Evolutionary conservation across 1,139 yeast genomes (phyloP).

Genomic region (Taiozyma sp.): DNA sequence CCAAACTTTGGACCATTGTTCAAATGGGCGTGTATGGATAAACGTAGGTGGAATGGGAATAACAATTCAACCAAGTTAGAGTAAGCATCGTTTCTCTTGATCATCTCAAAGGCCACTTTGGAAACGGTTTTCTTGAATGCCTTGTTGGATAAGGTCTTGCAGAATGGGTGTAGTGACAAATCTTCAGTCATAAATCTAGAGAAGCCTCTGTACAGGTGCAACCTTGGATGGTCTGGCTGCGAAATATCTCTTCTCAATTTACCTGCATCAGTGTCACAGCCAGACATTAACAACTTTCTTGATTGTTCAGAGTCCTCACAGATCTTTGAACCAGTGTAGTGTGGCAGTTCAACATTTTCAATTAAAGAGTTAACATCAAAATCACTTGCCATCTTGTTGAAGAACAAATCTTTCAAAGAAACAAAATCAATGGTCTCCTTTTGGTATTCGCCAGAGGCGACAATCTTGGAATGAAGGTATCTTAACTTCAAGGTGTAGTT

Average conservation of each 20-base stretch:
- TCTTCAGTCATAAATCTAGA: constrained; percentile 58
- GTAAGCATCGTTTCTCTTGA: constrained; percentile 59
- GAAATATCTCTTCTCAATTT: constrained; percentile 30
- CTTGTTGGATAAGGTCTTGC: constrained; percentile 38
- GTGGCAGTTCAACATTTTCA: constrained; percentile 25
- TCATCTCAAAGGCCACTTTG: constrained; percentile 59
- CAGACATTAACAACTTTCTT: constrained; percentile 35
- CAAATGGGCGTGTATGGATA: constrained; percentile 58
- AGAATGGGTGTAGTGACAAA: constrained; percentile 38
- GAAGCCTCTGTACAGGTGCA: constrained; percentile 51
- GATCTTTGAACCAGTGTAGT: constrained; percentile 33
- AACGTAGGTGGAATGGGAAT: constrained; percentile 54
- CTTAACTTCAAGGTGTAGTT: constrained; percentile 41
- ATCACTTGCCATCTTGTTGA: constrained; percentile 21
- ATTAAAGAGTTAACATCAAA: constrained; percentile 27
- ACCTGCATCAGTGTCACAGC: constrained; percentile 38
- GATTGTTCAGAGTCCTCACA: constrained; percentile 31
- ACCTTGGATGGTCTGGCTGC: constrained; percentile 44
- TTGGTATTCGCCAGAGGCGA: constrained; percentile 21
- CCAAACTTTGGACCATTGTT: constrained; percentile 59
- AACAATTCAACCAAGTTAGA: constrained; percentile 56
- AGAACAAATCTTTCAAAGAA: constrained; percentile 35
- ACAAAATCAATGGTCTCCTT: constrained; percentile 32
- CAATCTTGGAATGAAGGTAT: constrained; percentile 34
- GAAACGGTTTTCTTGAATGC: constrained; percentile 46